Conservation (phyloP, 148 eudicot species). For the Cornus controversa region DNA sequence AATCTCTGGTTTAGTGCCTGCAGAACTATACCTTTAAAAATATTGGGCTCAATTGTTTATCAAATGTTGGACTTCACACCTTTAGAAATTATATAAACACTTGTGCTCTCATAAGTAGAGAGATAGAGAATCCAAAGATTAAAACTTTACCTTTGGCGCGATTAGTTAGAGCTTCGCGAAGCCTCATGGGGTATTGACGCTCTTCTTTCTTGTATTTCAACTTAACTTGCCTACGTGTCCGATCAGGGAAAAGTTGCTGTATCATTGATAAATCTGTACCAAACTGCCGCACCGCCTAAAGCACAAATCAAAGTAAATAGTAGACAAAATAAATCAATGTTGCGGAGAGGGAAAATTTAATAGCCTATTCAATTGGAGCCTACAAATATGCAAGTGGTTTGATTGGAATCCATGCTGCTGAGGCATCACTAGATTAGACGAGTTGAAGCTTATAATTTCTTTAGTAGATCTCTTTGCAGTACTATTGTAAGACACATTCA, state of each 20-base stretch:
- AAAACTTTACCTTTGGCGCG: constrained; percentile 49
- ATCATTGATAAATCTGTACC: constrained; percentile 87
- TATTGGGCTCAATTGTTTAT: no score
- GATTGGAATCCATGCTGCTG: neutral
- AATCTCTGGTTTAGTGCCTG: no score
- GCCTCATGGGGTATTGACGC: constrained; percentile 67
- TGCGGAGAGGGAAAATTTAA: neutral
- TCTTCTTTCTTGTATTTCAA: constrained; percentile 86
- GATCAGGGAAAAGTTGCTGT: constrained; percentile 77
- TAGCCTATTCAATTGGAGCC: neutral
- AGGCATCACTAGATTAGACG: neutral
- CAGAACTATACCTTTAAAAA: no score
- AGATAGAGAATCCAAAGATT: neutral
- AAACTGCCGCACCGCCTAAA: constrained; percentile 69
- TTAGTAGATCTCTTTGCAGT: neutral
- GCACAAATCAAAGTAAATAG: constrained; percentile 6
- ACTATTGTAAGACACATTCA: neutral
- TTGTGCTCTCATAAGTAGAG: no score
- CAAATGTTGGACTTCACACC: no score
- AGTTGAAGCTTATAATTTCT: neutral
- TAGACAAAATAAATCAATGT: neutral
- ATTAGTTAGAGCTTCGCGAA: constrained; percentile 62
- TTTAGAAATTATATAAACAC: no score
- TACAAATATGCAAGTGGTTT: no score
- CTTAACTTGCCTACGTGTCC: constrained; percentile 69